Percentiles rank a stretch among this genome's conserved stretches.
These are phyloP conservation scores for Skeletonema menzelii DNA, from an alignment of 108 stramenopile genomes.

Conservation along the genomic window DNA sequence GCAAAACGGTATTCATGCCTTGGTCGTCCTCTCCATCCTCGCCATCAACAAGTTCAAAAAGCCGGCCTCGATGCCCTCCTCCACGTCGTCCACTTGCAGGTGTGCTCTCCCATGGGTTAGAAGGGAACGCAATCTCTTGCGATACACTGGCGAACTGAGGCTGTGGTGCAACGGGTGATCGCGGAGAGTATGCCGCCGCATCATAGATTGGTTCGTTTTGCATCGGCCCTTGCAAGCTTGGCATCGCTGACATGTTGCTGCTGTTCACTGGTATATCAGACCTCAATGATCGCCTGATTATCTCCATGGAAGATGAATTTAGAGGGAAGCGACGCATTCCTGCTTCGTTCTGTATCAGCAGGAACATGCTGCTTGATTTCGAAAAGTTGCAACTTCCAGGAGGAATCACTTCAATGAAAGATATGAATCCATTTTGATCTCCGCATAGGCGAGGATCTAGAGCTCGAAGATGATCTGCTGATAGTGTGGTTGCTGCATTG, in stretches of 20 bases:
- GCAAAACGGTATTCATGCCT: slow-evolving; percentile 38
- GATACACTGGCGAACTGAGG: slow-evolving; percentile 34
- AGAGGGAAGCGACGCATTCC: slow-evolving; percentile 44
- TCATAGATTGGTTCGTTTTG: slow-evolving; percentile 6
- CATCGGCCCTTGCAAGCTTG: slow-evolving; percentile 23
- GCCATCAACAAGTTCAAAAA: slow-evolving; percentile 84
- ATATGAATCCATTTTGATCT: slow-evolving; percentile 44
- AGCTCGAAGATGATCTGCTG: slow-evolving; percentile 49
- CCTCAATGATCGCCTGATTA: slow-evolving; percentile 48
- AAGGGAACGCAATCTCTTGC: slow-evolving; percentile 24
- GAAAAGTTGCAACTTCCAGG: slow-evolving; percentile 53
- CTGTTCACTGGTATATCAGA: slow-evolving; percentile 15
- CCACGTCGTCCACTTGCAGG: slow-evolving; percentile 28
- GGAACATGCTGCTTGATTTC: slow-evolving; percentile 61
- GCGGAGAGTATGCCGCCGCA: slow-evolving; percentile 34
- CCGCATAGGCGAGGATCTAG: slow-evolving; percentile 74
- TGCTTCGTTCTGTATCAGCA: slow-evolving; percentile 66
- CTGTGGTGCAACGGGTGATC: slow-evolving; percentile 19
- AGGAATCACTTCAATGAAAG: slow-evolving; percentile 54
- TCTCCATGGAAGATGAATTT: slow-evolving; percentile 41
- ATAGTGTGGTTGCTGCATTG: slow-evolving; percentile 41
- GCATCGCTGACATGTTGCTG: slow-evolving; percentile 11
- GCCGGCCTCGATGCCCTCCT: slow-evolving; percentile 62
- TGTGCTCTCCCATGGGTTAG: slow-evolving; percentile 35
- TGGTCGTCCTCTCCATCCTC: slow-evolving; percentile 64